These are phyloP conservation scores for Metrosideros polymorpha DNA, from an alignment of 441 rosid species.

Conservation along the genomic window DNA sequence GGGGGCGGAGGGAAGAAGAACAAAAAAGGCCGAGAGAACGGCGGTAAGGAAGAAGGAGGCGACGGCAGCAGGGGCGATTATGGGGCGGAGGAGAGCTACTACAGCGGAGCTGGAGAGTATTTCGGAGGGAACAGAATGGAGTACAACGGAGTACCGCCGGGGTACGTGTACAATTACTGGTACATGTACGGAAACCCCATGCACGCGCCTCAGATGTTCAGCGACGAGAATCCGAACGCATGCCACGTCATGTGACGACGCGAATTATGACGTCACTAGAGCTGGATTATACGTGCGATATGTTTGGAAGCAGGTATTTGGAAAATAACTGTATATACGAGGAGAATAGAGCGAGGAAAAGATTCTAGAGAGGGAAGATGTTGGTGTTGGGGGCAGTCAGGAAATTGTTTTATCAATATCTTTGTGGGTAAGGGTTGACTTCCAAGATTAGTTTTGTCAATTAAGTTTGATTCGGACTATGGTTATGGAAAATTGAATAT, in stretches of 20 bases:
- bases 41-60: conserved; percentile 1
- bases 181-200: background rate
- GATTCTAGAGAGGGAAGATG: background rate
- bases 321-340: conserved; percentile 10
- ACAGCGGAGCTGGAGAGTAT: conserved; percentile 14
- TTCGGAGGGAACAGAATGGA: conserved; percentile 39
- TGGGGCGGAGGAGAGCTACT: conserved; percentile 9
- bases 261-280: background rate
- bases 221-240: conserved; percentile 65
- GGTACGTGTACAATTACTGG: background rate
- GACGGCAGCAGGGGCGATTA: background rate
- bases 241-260: conserved; percentile 32
- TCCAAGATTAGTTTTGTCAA: background rate
- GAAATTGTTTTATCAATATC: background rate
- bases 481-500: background rate
- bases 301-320: background rate
- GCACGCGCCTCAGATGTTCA: conserved; percentile 45
- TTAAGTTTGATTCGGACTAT: background rate
- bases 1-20: background rate
- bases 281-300: background rate
- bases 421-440: background rate
- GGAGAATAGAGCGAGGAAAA: background rate
- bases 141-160: background rate
- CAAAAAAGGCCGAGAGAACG: background rate
- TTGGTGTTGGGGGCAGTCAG: background rate